These are phyloP conservation scores for Begonia fuchsioides DNA, from an alignment of 306 rosid species.

Conservation along the genomic window DNA sequence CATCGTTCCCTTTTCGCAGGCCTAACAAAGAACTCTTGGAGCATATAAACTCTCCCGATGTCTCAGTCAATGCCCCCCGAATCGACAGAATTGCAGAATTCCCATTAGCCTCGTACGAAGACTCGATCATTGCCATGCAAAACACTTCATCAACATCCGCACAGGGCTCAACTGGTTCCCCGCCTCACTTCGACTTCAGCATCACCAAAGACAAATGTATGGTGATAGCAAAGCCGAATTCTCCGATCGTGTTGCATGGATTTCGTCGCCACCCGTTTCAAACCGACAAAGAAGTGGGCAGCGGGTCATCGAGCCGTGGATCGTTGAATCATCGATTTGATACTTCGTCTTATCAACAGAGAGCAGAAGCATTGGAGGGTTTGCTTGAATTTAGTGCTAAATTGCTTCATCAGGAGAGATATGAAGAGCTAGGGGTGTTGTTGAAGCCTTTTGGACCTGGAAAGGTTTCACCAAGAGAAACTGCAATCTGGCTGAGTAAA, in stretches of 20 bases:
- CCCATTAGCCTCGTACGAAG: slow-evolving; percentile 69
- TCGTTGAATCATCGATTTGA: slow-evolving; percentile 66
- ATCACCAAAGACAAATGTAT: slow-evolving; percentile 89
- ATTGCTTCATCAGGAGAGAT: slow-evolving; percentile 70
- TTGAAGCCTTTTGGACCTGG: slow-evolving; percentile 94
- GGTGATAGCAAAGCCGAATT: slow-evolving; percentile 37
- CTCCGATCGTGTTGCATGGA: slow-evolving; percentile 50
- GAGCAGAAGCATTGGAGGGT: slow-evolving; percentile 98
- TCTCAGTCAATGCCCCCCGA: slow-evolving; percentile 89
- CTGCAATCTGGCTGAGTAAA: slow-evolving; percentile 96
- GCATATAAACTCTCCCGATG: slow-evolving; percentile 55
- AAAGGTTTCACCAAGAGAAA: slow-evolving; percentile 94
- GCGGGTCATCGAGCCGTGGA: slow-evolving; percentile 68
- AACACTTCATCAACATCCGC: slow-evolving; percentile 29
- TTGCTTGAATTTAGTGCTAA: slow-evolving; percentile 96
- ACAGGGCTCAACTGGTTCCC: slow-evolving; percentile 47
- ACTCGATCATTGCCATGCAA: slow-evolving; percentile 27
- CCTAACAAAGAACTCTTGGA: slow-evolving; percentile 32
- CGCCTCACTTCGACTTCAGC: slow-evolving; percentile 33
- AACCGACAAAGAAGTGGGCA: slow-evolving; percentile 31
- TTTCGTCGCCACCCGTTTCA: slow-evolving; percentile 39
- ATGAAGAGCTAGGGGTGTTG: slow-evolving; percentile 91
- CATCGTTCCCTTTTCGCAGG: slow-evolving; percentile 63
- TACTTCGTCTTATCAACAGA: slow-evolving; percentile 62
- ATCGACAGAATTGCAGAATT: slow-evolving; percentile 95